Evolutionary conservation across 2,329 filamentous ascomycete genomes (phyloP).

Genomic region (Colletotrichum tropicale): DNA sequence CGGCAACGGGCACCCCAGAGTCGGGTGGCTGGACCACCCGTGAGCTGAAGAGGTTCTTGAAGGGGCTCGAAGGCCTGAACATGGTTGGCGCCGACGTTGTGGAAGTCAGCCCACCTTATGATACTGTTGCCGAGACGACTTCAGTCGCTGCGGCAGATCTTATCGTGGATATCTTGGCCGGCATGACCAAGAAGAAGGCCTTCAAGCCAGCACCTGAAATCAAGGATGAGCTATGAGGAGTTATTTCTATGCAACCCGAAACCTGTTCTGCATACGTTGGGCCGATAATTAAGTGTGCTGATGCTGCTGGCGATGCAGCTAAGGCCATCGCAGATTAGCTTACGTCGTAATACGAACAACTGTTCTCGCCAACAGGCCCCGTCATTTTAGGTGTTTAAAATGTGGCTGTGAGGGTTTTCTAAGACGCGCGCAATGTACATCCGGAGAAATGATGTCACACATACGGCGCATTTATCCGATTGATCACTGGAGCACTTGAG

Average conservation of each 20-base stretch:
- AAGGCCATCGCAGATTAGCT: background rate
- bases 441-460: background rate
- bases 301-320: background rate
- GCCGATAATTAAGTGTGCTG: background rate
- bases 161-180: background rate
- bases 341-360: background rate
- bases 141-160: slow-evolving; percentile 40
- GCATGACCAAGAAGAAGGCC: background rate
- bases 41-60: background rate
- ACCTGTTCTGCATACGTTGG: accelerated
- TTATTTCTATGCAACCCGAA: accelerated
- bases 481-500: accelerated
- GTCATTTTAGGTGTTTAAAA: accelerated
- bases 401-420: accelerated
- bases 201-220: background rate
- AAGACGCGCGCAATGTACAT: background rate
- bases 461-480: background rate
- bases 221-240: background rate
- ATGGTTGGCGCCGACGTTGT: slow-evolving; percentile 45
- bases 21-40: background rate
- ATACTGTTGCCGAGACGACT: slow-evolving; percentile 79
- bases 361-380: background rate
- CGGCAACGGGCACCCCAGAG: background rate
- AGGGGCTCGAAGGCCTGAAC: background rate
- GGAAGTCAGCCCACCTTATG: slow-evolving; percentile 85